Evolutionary conservation across 495 filamentous ascomycete genomes (phyloP).

Genomic region (Lophiotrema nucula): DNA sequence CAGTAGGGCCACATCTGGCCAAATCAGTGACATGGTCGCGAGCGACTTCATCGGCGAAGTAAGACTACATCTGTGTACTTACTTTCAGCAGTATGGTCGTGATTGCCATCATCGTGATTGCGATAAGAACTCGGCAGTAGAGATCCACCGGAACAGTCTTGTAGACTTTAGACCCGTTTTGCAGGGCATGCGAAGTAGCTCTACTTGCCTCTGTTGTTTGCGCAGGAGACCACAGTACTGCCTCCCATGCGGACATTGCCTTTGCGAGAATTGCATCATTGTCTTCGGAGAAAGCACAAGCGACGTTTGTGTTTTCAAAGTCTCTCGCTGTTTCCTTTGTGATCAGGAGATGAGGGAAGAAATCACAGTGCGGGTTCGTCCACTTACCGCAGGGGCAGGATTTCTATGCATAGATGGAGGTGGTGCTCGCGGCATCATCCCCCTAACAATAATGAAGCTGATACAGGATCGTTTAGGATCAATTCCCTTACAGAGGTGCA

Average conservation of each 20-base stretch:
- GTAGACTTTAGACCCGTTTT: neutral
- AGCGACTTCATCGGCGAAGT: no score
- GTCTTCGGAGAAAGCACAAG: neutral
- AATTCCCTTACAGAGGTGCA: conserved; percentile 28
- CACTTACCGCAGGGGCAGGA: conserved; percentile 32
- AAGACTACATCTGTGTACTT: no score
- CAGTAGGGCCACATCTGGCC: no score
- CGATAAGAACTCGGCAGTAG: no score
- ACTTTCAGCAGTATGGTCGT: no score
- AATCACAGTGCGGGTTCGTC: conserved; percentile 21
- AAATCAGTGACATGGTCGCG: no score
- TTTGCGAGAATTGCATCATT: conserved; percentile 5
- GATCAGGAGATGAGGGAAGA: conserved; percentile 4
- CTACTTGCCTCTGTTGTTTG: neutral
- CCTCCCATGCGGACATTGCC: neutral
- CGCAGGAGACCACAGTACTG: neutral
- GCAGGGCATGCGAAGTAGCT: neutral
- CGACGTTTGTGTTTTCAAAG: conserved; percentile 29
- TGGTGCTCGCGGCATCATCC: conserved; percentile 30
- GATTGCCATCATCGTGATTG: no score
- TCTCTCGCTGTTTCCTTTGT: conserved; percentile 29
- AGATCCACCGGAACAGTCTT: neutral
- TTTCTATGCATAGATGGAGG: conserved; percentile 36
- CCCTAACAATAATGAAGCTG: conserved; percentile 22
- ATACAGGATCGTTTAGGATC: conserved; percentile 21